Conservation (phyloP, 768 basidiomycete species). For the Saitozyma sp. region DNA sequence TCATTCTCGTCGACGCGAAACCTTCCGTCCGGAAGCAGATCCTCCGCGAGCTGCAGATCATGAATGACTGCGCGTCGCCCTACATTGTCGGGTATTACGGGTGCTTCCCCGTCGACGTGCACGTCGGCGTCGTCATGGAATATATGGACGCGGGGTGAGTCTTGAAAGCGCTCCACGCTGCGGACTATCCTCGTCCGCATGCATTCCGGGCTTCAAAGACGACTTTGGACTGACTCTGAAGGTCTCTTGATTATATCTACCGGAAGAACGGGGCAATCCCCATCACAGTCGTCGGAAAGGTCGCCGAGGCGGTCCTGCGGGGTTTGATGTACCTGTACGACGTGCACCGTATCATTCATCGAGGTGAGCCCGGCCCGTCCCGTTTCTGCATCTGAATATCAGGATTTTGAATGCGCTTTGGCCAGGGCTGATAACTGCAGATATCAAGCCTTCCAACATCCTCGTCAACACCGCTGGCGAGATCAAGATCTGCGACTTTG, state of each 20-base stretch:
- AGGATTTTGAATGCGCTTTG: too few species aligned
- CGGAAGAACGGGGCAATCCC: constrained; percentile 92
- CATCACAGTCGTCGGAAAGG: constrained; percentile 86
- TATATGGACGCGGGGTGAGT: constrained; percentile 56
- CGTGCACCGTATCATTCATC: constrained; percentile 83
- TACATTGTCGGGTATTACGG: constrained; percentile 98
- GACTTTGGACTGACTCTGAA: constrained; percentile 10
- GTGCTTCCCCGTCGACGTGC: constrained; percentile 93
- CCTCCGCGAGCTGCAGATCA: constrained; percentile 94
- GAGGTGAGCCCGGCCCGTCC: constrained; percentile 65
- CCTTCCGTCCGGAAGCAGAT: constrained; percentile 97
- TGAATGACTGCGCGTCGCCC: constrained; percentile 92
- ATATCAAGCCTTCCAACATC: constrained; percentile 99
- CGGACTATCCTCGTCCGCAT: too few species aligned
- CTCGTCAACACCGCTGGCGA: constrained; percentile 89
- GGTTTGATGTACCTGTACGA: constrained; percentile 97
- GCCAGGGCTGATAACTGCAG: constrained; percentile 56
- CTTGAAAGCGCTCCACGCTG: too few species aligned
- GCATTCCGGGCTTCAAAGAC: too few species aligned
- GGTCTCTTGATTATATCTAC: constrained; percentile 91
- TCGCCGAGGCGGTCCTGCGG: constrained; percentile 91
- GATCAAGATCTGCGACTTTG: constrained; percentile 99
- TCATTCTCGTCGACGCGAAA: constrained; percentile 59
- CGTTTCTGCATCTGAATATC: too few species aligned
- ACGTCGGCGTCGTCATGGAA: constrained; percentile 99